Evolutionary conservation across 768 basidiomycete species (phyloP).

Genomic region (Clavaria fumosa): DNA sequence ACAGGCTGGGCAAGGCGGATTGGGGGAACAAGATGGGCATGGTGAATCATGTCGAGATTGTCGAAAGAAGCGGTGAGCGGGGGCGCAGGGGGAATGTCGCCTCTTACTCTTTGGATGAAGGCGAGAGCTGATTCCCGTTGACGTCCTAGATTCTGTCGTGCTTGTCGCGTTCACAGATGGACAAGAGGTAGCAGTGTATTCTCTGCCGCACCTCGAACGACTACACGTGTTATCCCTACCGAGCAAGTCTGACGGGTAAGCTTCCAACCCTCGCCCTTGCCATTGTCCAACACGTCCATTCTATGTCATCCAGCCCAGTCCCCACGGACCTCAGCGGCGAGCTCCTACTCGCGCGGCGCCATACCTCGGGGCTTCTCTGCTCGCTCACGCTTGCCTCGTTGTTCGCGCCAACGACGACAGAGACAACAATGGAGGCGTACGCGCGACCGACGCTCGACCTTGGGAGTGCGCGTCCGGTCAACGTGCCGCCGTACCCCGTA

Average conservation of each 20-base stretch:
- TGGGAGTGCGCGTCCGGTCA: conserved; percentile 22
- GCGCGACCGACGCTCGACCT: conserved; percentile 38
- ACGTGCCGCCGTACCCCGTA: conserved; percentile 41
- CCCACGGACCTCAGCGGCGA: no score
- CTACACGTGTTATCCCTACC: conserved; percentile 31
- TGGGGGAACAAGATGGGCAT: conserved; percentile 39
- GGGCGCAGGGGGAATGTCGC: not conserved
- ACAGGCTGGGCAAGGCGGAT: conserved; percentile 50
- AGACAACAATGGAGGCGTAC: conserved; percentile 36
- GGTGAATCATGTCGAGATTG: conserved; percentile 35
- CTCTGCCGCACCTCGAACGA: conserved; percentile 46
- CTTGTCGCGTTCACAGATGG: conserved; percentile 41
- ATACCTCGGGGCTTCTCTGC: conserved; percentile 21
- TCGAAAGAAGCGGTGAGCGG: conserved; percentile 45
- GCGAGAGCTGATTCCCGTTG: no score
- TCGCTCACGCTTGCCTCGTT: conserved; percentile 38
- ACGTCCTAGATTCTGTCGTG: conserved; percentile 30
- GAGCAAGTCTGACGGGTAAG: conserved; percentile 21
- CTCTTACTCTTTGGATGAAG: not conserved
- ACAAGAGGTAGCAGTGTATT: conserved; percentile 37
- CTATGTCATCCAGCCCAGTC: conserved; percentile 7
- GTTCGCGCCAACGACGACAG: no score
- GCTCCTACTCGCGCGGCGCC: no score
- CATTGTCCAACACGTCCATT: not conserved
- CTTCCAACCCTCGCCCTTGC: not conserved